phyloP scores from a whole-genome alignment of 192 early-diverging fungal genomes.

The Spinellus fusiger region DNA sequence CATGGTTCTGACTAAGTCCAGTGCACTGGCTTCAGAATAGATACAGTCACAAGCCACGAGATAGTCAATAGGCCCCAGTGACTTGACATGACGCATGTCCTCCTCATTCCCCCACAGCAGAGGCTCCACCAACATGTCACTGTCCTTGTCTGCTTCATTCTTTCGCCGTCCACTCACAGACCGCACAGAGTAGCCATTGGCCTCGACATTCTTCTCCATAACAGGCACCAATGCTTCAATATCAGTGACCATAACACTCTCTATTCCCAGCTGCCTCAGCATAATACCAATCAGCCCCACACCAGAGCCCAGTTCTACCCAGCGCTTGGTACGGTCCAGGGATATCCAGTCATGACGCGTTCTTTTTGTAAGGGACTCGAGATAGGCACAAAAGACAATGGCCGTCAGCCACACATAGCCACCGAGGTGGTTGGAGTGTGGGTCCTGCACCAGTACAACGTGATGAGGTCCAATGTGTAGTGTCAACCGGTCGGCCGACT shows the following conservation, averaged over 20 bases:
- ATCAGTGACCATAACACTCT: conserved; percentile 29
- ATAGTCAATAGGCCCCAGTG: conserved; percentile 21
- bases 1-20: conserved; percentile 33
- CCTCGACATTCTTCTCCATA: conserved; percentile 29
- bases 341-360: conserved; percentile 21
- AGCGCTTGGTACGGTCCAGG: conserved; percentile 17
- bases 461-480: conserved; percentile 29
- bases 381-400: conserved; percentile 31
- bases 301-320: conserved; percentile 38
- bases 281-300: conserved; percentile 35
- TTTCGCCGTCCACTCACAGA: conserved; percentile 21
- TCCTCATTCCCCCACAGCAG: conserved; percentile 28
- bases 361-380: conserved; percentile 14
- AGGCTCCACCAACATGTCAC: conserved; percentile 19
- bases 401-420: conserved; percentile 35
- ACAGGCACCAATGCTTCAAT: conserved; percentile 26
- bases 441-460: conserved; percentile 31
- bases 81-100: conserved; percentile 15
- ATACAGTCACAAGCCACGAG: conserved; percentile 36
- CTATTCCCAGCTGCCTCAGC: conserved; percentile 27
- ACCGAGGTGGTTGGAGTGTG: conserved; percentile 33
- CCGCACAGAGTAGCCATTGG: conserved; percentile 12
- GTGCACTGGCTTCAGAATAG: conserved; percentile 37
- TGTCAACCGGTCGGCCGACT: conserved; percentile 28
- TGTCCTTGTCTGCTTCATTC: not conserved